phyloP scores from a whole-genome alignment of 2,329 filamentous ascomycete genomes.

The Colletotrichum sp. region DNA sequence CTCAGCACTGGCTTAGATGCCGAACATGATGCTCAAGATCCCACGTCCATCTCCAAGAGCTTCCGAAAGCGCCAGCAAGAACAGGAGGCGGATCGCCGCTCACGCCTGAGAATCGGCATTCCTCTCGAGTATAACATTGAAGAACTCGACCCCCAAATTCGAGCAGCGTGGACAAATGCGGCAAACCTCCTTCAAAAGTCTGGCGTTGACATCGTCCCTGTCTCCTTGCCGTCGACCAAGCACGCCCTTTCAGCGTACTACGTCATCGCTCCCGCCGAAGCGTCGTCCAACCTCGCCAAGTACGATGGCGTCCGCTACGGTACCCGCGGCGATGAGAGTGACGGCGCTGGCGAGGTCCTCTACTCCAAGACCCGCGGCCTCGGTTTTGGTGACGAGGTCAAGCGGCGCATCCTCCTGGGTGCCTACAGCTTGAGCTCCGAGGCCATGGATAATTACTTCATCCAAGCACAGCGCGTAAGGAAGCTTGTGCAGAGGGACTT shows the following conservation, averaged over 20 bases:
- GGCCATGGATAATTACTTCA: slow-evolving; percentile 95
- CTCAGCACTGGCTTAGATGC: slow-evolving; percentile 53
- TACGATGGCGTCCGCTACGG: slow-evolving; percentile 98
- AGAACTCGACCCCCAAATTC: slow-evolving; percentile 76
- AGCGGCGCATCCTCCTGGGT: slow-evolving; percentile 85
- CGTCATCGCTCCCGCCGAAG: slow-evolving; percentile 91
- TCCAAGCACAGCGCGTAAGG: slow-evolving; percentile 89
- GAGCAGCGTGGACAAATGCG: slow-evolving; percentile 69
- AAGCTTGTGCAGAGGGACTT: slow-evolving; percentile 87
- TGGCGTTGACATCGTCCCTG: slow-evolving; percentile 76
- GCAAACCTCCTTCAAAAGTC: slow-evolving; percentile 63
- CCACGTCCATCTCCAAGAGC: slow-evolving; percentile 68
- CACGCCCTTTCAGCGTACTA: slow-evolving; percentile 94
- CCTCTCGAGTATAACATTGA: slow-evolving; percentile 85
- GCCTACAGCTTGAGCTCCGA: slow-evolving; percentile 89
- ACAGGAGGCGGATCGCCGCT: slow-evolving; percentile 7
- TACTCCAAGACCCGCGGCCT: slow-evolving; percentile 78
- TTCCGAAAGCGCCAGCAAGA: slow-evolving; percentile 58
- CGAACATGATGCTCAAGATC: slow-evolving; percentile 72
- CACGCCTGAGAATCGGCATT: slow-evolving; percentile 57
- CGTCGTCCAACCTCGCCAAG: slow-evolving; percentile 93
- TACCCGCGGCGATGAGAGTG: slow-evolving; percentile 53
- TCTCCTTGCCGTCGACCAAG: slow-evolving; percentile 83
- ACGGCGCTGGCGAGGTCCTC: slow-evolving; percentile 66
- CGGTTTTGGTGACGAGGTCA: slow-evolving; percentile 85